Evolutionary conservation across 345 rosid species (phyloP).

Genomic region (Citrus glauca): DNA sequence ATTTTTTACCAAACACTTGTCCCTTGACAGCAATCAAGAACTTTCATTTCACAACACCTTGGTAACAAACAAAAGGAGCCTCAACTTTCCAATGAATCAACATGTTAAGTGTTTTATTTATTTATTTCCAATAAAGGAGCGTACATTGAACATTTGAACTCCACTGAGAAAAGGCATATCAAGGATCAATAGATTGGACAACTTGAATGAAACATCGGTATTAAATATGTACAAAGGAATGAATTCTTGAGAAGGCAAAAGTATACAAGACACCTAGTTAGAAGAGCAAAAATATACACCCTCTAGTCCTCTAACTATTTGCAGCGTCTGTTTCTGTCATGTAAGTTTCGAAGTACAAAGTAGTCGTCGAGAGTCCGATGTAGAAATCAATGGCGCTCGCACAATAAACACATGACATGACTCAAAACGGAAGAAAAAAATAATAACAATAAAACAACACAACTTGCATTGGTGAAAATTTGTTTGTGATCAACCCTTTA

Average conservation of each 20-base stretch:
- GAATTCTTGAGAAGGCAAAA: conserved; percentile 5
- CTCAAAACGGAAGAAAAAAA: conserved; percentile 6
- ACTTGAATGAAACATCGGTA: not conserved
- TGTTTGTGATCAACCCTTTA: not conserved
- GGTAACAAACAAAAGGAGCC: not conserved
- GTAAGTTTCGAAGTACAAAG: conserved; percentile 4
- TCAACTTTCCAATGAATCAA: not conserved
- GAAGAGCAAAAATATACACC: not conserved
- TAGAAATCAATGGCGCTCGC: conserved; percentile 17
- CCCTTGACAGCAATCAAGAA: not conserved
- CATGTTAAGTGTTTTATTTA: not conserved
- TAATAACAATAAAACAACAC: conserved; percentile 4
- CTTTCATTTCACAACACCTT: not conserved
- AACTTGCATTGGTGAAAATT: conserved; percentile 2
- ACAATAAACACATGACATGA: conserved; percentile 1
- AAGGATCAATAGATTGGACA: not conserved
- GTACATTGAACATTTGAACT: not conserved
- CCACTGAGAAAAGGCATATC: not conserved
- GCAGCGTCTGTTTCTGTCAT: conserved; percentile 4
- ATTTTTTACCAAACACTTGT: not conserved
- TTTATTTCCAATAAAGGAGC: not conserved
- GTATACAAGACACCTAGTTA: not conserved
- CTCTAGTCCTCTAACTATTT: conserved; percentile 1
- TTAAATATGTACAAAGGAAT: conserved; percentile 16
- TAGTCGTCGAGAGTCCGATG: conserved; percentile 8